Evolutionary conservation across 2,329 filamentous ascomycete species (phyloP).

Genomic region (Fusarium euwallaceae): DNA sequence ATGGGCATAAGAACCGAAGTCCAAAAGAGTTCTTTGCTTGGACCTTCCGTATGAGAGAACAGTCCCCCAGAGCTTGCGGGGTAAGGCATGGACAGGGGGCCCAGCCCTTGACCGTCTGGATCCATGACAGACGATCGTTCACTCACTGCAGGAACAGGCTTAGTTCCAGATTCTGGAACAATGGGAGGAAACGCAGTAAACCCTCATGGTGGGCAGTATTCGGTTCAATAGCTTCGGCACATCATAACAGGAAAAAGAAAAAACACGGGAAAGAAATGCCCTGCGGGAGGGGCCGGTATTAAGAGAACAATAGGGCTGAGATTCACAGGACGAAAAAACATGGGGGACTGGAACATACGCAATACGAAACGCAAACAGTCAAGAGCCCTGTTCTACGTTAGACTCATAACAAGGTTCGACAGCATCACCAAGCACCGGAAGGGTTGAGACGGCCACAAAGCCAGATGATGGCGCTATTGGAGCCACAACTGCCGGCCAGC

Average conservation of each 20-base stretch:
- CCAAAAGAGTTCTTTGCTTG: background rate
- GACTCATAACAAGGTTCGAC: background rate
- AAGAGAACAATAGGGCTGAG: background rate
- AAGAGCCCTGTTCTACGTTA: background rate
- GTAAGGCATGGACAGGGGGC: background rate
- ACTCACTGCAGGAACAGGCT: background rate
- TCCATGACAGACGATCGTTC: background rate
- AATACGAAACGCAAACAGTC: background rate
- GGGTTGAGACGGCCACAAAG: background rate
- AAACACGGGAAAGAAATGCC: background rate
- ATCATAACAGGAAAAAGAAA: background rate
- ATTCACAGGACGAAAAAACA: background rate
- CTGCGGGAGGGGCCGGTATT: background rate
- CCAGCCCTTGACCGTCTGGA: background rate
- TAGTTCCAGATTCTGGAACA: background rate
- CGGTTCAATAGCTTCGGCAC: background rate
- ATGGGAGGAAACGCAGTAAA: background rate
- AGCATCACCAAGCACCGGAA: background rate
- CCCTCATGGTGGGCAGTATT: background rate
- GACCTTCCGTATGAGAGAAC: slow-evolving; percentile 1
- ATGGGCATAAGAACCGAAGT: slow-evolving; percentile 1
- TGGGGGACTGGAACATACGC: background rate
- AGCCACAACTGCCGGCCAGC: background rate
- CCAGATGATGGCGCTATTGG: background rate
- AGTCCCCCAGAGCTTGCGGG: background rate